Conservation (phyloP, 2,329 filamentous ascomycete species). For the Exophiala calicioides region DNA sequence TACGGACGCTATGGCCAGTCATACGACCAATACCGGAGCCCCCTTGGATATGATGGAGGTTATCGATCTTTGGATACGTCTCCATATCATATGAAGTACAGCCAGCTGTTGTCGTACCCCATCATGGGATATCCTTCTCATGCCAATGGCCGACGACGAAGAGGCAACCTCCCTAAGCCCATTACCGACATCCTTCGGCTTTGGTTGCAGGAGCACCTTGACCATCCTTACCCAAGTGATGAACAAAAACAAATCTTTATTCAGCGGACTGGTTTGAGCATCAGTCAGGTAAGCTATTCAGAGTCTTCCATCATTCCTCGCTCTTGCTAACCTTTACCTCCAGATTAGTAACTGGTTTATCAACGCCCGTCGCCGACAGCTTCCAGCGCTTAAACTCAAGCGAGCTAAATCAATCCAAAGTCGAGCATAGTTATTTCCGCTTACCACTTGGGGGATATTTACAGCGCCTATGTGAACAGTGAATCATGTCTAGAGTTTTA, state of each 20-base stretch:
- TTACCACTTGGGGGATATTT: neutral
- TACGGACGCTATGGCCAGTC: constrained; percentile 15
- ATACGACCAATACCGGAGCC: constrained; percentile 20
- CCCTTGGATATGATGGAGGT: constrained; percentile 17
- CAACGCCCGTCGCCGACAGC: constrained; percentile 50
- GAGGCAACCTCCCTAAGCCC: constrained; percentile 85
- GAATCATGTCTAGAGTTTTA: constrained; percentile 4
- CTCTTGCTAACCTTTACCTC: neutral
- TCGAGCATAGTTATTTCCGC: constrained; percentile 6
- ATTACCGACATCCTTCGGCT: constrained; percentile 77
- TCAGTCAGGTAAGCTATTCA: constrained; percentile 58
- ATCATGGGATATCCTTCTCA: constrained; percentile 23
- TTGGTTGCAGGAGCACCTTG: constrained; percentile 75
- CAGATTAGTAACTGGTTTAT: constrained; percentile 58
- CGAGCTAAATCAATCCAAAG: constrained; percentile 16
- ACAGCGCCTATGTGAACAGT: neutral
- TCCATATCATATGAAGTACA: constrained; percentile 22
- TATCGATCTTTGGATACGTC: constrained; percentile 19
- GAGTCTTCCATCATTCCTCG: neutral
- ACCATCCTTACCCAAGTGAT: constrained; percentile 82
- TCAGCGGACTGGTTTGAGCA: constrained; percentile 71
- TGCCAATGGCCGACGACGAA: constrained; percentile 53
- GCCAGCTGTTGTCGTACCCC: constrained; percentile 18
- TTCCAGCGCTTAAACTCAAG: constrained; percentile 44
- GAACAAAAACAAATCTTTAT: constrained; percentile 84